Evolutionary conservation across 441 rosid species (phyloP).

Genomic region (Pelargonium fulgidum): DNA sequence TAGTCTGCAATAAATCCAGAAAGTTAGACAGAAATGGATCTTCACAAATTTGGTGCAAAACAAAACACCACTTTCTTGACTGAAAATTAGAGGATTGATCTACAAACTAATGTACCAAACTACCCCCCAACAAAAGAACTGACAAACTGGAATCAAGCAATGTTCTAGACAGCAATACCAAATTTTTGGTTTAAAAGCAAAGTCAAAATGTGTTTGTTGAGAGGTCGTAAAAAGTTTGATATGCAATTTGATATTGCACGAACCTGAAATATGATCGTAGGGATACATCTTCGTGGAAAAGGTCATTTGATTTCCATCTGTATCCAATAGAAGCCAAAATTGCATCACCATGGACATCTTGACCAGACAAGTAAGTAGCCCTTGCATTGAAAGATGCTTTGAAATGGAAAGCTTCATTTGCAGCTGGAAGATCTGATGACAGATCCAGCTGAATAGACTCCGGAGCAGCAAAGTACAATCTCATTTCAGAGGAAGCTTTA

Average conservation of each 20-base stretch:
- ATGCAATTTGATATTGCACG: background rate
- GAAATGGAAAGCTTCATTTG: slow-evolving; percentile 23
- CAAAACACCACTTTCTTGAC: background rate
- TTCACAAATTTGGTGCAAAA: background rate
- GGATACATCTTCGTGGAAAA: slow-evolving; percentile 59
- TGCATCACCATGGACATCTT: slow-evolving; percentile 70
- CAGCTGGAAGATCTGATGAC: slow-evolving; percentile 33
- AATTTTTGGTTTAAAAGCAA: background rate
- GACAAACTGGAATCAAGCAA: slow-evolving; percentile 1
- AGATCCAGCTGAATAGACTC: slow-evolving; percentile 31
- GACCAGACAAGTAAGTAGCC: slow-evolving; percentile 74
- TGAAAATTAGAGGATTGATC: background rate
- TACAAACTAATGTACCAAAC: background rate
- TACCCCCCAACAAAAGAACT: background rate
- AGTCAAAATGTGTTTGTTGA: background rate
- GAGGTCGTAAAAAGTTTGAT: background rate
- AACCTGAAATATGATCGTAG: slow-evolving; percentile 79
- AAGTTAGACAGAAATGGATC: background rate
- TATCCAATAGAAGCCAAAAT: slow-evolving; percentile 86
- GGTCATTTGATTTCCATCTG: slow-evolving; percentile 62
- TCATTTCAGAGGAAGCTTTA: slow-evolving; percentile 77
- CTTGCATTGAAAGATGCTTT: slow-evolving; percentile 54
- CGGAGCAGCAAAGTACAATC: slow-evolving; percentile 61
- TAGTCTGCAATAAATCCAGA: background rate
- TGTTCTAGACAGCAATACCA: background rate